These are phyloP conservation scores for Talaromyces verruculosus DNA, from an alignment of 2,329 filamentous ascomycete genomes.

Conservation along the genomic window DNA sequence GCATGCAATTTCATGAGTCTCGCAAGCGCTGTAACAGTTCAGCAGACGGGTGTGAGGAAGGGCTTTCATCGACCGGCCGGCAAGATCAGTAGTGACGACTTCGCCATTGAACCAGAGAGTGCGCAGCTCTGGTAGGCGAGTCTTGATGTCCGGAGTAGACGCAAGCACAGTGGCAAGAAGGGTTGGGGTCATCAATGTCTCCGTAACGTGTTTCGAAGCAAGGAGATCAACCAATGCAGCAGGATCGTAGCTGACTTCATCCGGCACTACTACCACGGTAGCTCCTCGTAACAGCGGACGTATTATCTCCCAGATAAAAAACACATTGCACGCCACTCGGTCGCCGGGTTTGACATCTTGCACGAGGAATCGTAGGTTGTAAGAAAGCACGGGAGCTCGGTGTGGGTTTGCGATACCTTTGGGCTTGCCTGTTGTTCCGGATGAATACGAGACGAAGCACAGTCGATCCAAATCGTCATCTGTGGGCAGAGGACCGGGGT, in stretches of 20 bases:
- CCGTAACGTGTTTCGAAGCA: constrained; percentile 65
- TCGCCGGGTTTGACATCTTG: constrained; percentile 70
- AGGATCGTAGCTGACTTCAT: constrained; percentile 75
- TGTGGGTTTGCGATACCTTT: constrained; percentile 82
- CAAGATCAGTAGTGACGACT: constrained; percentile 76
- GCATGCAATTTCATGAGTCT: constrained; percentile 77
- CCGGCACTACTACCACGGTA: constrained; percentile 72
- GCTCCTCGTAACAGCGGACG: constrained; percentile 74
- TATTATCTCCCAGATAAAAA: constrained; percentile 83
- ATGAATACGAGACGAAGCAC: constrained; percentile 79
- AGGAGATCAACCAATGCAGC: constrained; percentile 71
- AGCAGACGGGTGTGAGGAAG: constrained; percentile 69
- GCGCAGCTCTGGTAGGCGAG: constrained; percentile 63
- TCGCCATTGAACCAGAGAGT: constrained; percentile 81
- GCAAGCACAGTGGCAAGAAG: constrained; percentile 72
- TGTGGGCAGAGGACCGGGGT: constrained; percentile 54
- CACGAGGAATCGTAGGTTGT: constrained; percentile 68
- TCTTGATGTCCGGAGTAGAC: constrained; percentile 64
- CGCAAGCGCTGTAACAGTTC: constrained; percentile 80
- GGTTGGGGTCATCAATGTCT: constrained; percentile 82
- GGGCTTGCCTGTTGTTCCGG: constrained; percentile 74
- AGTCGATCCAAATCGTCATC: constrained; percentile 71
- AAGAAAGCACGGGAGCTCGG: constrained; percentile 70
- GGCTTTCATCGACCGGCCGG: constrained; percentile 64
- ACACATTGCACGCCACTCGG: constrained; percentile 82